Base-by-base conservation (phyloP, 2,329 filamentous ascomycete species). In the Colletotrichum tabaci region DNA sequence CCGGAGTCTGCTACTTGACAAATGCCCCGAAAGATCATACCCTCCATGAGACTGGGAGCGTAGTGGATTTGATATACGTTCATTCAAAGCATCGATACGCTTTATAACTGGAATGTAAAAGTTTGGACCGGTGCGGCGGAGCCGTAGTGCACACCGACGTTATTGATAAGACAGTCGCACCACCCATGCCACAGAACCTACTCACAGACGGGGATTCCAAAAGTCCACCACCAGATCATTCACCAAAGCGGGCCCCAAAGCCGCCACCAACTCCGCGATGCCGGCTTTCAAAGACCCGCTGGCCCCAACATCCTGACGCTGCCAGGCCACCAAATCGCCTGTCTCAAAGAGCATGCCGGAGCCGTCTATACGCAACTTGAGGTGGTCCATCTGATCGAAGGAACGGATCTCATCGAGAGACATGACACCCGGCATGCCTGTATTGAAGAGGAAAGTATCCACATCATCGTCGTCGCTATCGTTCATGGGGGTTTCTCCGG, bases 351-450 rank as follows among this genome's bases (percentile, higher is more conserved):
- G 77, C 4, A 78, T 74, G 0, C 80, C 77, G 1, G 75, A 75
- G 2, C 77, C 75, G 57, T 84, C 81, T 9, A 91, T 82, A 23
- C 83, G 84, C 49, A 94, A 81, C 4, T 85, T 84, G 65, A 94
- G 87, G 13, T 86, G 80, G 72, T 90, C 90, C 67, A 94, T 83
- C 50, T 91, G 83, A 0, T 85, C 81, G 3, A 87, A 77, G 0
- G 88, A 84, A 53, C 89, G 84, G 49, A 94, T 86, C 47, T 91
- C 83, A 0, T 85, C 81, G 4, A 87, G 77, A 0, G 88, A 84
- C 58, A 90, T 84, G 55, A 94, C 86, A 0, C 93, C 93, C 0
- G 93, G 93, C 85, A 95, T 91, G 57, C 87, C 84, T 58, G 91
- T 86, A 0, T 83, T 79, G 71, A 94, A 90, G 0, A 95, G 82